Base-by-base conservation (phyloP, 768 basidiomycete genomes). In the Pleurotus ostreatus region DNA sequence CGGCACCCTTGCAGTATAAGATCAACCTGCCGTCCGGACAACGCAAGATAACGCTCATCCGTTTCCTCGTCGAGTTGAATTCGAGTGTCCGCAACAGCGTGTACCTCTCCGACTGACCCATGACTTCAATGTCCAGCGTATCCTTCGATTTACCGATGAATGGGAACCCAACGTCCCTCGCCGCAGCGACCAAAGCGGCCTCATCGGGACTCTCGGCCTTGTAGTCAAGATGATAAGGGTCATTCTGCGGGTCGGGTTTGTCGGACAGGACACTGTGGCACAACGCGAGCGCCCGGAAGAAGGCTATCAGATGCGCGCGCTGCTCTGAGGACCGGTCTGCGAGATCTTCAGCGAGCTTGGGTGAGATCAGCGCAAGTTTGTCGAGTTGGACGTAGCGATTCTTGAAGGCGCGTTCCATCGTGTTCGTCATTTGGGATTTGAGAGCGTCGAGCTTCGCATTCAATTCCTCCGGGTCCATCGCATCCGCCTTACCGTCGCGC, bases 181-280 rank as follows among this genome's bases (percentile, higher is more conserved):
- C 95, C 7, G 91, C 93, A 26, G 81, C 87, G 7, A 98, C 96
- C 34, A 98, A 79, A 11, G 96, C 96, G 18, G 94, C 92, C 68
- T 98, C 96, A 65, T 98, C 94, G 0, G 94, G 95, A 3, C 89
- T 92, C 72, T 99, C 95, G 3, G 96, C 96, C 71, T 98, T 98
- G 78, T 98, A 98, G 57, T 88, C 83, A 55, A 96, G 66, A 7
- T 74, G 67, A 66, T 79, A 83, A 0, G 92, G 89, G 3, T 83
- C 70, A 20, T 72, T 72, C 55, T 78, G 67, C 1, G 84, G 80
- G 30, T 89, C 85, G 0, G 89, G 82, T 52, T 75, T 79, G 61
- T 96, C 94, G 0, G 93, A 79, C 9, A 98, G 80, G 44, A 97
- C 96, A 13, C 85, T 89, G 67, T 98, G 96, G 65, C 96, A 98